These are phyloP conservation scores for Nicotiana attenuata DNA, from an alignment of 257 asterid genomes.

Conservation along the genomic window DNA sequence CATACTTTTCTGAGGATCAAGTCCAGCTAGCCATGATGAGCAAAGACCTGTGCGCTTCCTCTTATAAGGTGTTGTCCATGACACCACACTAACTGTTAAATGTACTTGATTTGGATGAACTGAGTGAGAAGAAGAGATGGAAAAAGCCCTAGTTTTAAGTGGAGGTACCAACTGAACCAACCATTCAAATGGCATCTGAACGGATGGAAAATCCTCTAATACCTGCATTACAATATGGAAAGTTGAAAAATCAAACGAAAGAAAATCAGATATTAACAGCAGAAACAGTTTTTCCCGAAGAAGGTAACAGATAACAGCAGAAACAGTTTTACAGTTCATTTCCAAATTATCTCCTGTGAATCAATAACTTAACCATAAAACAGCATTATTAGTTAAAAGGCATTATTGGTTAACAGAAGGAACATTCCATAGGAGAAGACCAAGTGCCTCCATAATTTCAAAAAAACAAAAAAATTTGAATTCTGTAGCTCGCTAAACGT, in stretches of 20 bases:
- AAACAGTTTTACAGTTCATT: not conserved
- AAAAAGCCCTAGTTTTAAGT: conserved; percentile 75
- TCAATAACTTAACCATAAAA: not conserved
- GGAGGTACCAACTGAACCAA: conserved; percentile 89
- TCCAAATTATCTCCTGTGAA: not conserved
- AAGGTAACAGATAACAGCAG: not conserved
- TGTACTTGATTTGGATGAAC: conserved; percentile 89
- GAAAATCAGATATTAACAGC: conserved; percentile 6
- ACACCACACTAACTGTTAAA: conserved; percentile 70
- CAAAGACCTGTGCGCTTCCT: conserved; percentile 83
- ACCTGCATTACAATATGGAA: conserved; percentile 40
- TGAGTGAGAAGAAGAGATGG: conserved; percentile 72
- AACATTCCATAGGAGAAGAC: not conserved
- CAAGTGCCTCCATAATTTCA: not conserved
- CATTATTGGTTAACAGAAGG: not conserved
- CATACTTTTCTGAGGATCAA: conserved; percentile 71
- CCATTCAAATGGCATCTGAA: conserved; percentile 93
- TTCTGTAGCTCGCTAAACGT: not conserved
- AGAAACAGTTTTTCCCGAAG: not conserved
- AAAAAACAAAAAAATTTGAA: not conserved
- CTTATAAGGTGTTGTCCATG: conserved; percentile 91
- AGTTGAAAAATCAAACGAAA: not conserved
- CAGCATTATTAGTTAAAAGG: not conserved
- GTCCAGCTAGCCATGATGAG: conserved; percentile 89
- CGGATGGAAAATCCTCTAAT: conserved; percentile 88